These are phyloP conservation scores for Panaeolus cyanescens DNA, from an alignment of 768 basidiomycete species.

Conservation along the genomic window DNA sequence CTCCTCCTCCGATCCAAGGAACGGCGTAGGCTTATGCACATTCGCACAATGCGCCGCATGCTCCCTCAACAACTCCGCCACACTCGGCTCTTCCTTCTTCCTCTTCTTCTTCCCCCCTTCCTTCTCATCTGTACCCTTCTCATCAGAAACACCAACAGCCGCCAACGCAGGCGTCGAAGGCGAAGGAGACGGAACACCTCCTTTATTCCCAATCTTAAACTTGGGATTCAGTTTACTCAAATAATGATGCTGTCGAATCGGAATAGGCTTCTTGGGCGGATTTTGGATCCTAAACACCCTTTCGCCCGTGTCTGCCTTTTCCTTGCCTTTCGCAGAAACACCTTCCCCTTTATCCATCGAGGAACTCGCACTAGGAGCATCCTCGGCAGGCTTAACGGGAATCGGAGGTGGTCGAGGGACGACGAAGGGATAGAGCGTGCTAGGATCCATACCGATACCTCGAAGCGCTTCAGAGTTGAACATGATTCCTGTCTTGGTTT, in stretches of 20 bases:
- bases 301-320: background rate
- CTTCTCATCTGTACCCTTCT: too few species aligned
- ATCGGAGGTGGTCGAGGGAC: slow-evolving; percentile 37
- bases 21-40: slow-evolving; percentile 10
- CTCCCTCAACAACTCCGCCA: slow-evolving; percentile 13
- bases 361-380: background rate
- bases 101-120: slow-evolving; percentile 14
- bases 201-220: background rate
- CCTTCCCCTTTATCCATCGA: background rate
- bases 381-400: slow-evolving; percentile 10
- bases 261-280: slow-evolving; percentile 24
- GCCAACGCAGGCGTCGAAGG: background rate
- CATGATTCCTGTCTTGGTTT: slow-evolving; percentile 58
- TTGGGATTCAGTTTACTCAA: slow-evolving; percentile 7
- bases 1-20: slow-evolving; percentile 50
- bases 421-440: slow-evolving; percentile 46
- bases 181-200: background rate
- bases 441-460: slow-evolving; percentile 51
- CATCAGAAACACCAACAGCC: too few species aligned
- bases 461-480: slow-evolving; percentile 50
- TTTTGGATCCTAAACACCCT: slow-evolving; percentile 22
- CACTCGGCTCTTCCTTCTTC: slow-evolving; percentile 15
- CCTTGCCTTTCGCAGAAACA: background rate
- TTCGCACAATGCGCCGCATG: background rate
- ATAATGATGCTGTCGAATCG: slow-evolving; percentile 18